phyloP scores from a whole-genome alignment of 2,329 filamentous ascomycete species.

The Talaromyces sp. region DNA sequence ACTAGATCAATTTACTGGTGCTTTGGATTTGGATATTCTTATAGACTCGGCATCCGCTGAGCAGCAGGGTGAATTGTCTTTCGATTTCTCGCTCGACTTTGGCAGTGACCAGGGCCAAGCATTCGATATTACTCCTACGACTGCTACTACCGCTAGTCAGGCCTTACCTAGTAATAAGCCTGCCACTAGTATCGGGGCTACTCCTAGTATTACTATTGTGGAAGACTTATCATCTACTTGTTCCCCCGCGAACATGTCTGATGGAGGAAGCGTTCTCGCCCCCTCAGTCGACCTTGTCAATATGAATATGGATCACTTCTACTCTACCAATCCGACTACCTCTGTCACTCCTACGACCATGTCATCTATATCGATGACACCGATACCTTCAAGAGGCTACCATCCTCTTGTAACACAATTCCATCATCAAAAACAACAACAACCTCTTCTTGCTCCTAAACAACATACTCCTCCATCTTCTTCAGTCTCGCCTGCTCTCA shows the following conservation, averaged over 20 bases:
- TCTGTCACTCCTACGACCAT: slow-evolving; percentile 3
- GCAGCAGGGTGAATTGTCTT: slow-evolving; percentile 3
- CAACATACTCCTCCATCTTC: slow-evolving; percentile 7
- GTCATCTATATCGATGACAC: slow-evolving; percentile 5
- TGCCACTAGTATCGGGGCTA: neutral
- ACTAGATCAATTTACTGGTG: slow-evolving; percentile 11
- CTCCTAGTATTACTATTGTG: neutral
- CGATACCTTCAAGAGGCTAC: slow-evolving; percentile 4
- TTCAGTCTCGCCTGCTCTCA: slow-evolving; percentile 4
- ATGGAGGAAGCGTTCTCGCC: slow-evolving; percentile 5
- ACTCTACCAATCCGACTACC: slow-evolving; percentile 5
- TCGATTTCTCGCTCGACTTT: slow-evolving; percentile 12
- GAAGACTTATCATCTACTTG: slow-evolving; percentile 5
- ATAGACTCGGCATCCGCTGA: neutral
- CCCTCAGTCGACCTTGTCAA: slow-evolving; percentile 6
- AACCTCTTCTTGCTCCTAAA: slow-evolving; percentile 13
- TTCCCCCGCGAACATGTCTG: slow-evolving; percentile 10
- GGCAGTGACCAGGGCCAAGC: neutral
- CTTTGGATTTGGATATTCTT: slow-evolving; percentile 11
- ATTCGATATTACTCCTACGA: neutral
- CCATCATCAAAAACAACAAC: slow-evolving; percentile 8
- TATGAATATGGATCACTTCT: slow-evolving; percentile 10
- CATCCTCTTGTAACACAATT: slow-evolving; percentile 6
- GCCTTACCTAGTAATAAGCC: neutral
- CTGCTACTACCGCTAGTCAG: neutral